These are phyloP conservation scores for Acephala macrosclerotiorum DNA, from an alignment of 2,329 filamentous ascomycete genomes.

Conservation along the genomic window DNA sequence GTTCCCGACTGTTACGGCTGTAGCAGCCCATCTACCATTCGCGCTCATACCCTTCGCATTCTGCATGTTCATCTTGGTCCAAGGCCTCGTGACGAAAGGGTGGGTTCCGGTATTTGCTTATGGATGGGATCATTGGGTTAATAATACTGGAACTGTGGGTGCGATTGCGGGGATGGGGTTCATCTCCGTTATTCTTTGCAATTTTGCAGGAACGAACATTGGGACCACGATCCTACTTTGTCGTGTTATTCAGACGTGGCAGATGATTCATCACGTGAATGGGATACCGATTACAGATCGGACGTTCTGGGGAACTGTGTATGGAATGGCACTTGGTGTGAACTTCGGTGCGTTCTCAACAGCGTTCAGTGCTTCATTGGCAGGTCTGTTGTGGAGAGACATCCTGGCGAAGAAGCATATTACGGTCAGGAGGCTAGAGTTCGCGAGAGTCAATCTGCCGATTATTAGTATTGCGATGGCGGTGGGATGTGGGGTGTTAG, in stretches of 20 bases:
- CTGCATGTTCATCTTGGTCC: constrained; percentile 77
- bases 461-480: constrained; percentile 75
- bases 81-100: constrained; percentile 75
- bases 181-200: constrained; percentile 73
- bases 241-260: constrained; percentile 74
- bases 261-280: constrained; percentile 60
- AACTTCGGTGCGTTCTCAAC: constrained; percentile 80
- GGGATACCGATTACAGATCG: constrained; percentile 63
- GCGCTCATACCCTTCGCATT: constrained; percentile 75
- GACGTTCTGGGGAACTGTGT: constrained; percentile 77
- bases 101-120: constrained; percentile 78
- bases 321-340: constrained; percentile 77
- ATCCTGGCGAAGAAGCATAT: constrained; percentile 75
- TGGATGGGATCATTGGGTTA: constrained; percentile 62
- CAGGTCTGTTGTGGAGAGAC: constrained; percentile 76
- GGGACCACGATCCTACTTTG: constrained; percentile 77
- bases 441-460: constrained; percentile 72
- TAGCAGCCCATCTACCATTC: constrained; percentile 70
- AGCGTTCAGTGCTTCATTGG: constrained; percentile 74
- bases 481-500: constrained; percentile 66
- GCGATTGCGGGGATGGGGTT: constrained; percentile 78
- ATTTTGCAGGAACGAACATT: constrained; percentile 80
- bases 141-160: constrained; percentile 63
- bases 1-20: constrained; percentile 73
- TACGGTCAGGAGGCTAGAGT: constrained; percentile 66